Percentiles rank a stretch among this genome's conserved stretches.
Conservation (phyloP, 768 basidiomycete genomes). For the Dioszegia crocea region DNA sequence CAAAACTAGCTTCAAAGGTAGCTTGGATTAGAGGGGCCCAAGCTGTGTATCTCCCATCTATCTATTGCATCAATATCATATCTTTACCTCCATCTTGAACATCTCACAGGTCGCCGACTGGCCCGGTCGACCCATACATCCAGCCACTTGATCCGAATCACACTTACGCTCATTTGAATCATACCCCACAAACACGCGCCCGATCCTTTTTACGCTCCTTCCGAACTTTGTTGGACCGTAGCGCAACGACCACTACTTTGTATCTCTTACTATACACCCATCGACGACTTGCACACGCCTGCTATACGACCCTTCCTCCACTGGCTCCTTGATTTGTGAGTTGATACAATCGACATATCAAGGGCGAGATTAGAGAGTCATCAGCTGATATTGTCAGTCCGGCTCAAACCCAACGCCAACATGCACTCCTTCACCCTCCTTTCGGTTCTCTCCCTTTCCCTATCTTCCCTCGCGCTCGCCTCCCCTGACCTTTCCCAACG, state of each 20-base stretch:
- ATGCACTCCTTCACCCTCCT: conserved; percentile 10
- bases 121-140: background rate
- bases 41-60: background rate
- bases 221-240: background rate
- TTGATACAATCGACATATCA: too few species aligned
- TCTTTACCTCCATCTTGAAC: background rate
- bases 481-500: background rate
- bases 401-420: too few species aligned
- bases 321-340: too few species aligned
- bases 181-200: background rate
- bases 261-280: too few species aligned
- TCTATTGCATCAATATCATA: too few species aligned
- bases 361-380: too few species aligned
- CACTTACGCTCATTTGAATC: background rate
- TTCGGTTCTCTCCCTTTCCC: conserved; percentile 1
- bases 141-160: background rate
- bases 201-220: background rate
- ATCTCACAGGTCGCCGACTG: conserved; percentile 5
- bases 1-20: too few species aligned
- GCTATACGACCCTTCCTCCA: too few species aligned
- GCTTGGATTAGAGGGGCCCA: too few species aligned
- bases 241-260: background rate
- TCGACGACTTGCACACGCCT: too few species aligned
- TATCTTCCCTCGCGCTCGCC: background rate
- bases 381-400: too few species aligned